phyloP scores from a whole-genome alignment of 768 basidiomycete species.

The Phaeotremella skinneri region DNA sequence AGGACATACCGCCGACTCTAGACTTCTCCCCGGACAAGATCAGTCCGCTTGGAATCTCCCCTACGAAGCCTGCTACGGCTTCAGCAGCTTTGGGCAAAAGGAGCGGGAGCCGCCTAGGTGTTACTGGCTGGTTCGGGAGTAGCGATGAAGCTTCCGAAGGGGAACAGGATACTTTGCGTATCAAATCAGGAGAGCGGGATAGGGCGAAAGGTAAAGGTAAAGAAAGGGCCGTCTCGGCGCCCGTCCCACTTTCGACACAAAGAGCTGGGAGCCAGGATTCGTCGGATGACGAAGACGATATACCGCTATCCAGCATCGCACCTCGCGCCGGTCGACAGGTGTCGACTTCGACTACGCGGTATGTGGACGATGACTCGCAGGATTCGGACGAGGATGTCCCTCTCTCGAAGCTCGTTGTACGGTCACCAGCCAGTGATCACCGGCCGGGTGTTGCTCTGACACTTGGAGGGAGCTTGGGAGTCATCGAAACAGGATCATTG shows the following conservation, averaged over 20 bases:
- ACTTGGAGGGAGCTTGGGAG: neutral
- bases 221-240: neutral
- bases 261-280: neutral
- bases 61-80: neutral
- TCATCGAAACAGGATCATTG: conserved; percentile 9
- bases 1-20: conserved; percentile 16
- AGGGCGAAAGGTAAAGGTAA: neutral
- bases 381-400: conserved; percentile 38
- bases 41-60: neutral
- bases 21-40: conserved; percentile 16
- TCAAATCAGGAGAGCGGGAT: neutral
- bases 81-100: neutral
- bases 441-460: conserved; percentile 6
- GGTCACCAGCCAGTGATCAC: neutral
- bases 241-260: no score
- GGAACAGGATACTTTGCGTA: neutral
- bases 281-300: neutral
- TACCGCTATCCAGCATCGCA: neutral
- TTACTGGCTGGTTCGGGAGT: neutral
- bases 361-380: conserved; percentile 13
- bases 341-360: neutral
- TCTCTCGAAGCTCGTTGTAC: conserved; percentile 34
- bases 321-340: no score
- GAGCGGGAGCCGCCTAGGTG: neutral
- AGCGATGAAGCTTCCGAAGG: neutral